Evolutionary conservation across 208 protist species (phyloP), one percentile per base, ranked within the genome.

Genomic region (Trichomonas tenax): DNA sequence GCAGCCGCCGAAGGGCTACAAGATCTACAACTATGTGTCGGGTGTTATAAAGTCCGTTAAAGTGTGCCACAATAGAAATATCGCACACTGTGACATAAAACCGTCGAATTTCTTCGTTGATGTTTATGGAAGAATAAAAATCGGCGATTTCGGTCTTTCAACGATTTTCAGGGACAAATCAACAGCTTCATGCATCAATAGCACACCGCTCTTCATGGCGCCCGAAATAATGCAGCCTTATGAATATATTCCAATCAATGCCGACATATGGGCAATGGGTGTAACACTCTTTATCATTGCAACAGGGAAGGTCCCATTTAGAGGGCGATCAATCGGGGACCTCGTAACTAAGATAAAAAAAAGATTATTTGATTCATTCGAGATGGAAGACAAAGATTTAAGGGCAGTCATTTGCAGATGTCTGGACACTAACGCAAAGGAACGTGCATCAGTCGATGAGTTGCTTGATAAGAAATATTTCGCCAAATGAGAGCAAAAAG

Each of bases 231-330:
- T 98, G 11, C 95, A 97, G 96, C 97, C 97, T 31, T 97, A 98
- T 96, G 96, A 98, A 86, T n/a, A 72, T 26, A 72, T 31, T 72
- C 58, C 58, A 6, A 96, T 82, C 0, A 0, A 84, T 36, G 51
- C 93, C 6, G 99, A 99, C 97, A 97, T 99, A 49, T 99, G 99
- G 99, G 99, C 98, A 21, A 97, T 99, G 17, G 99, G 99, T 14
- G 98, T 99, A 45, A 99, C 99, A 96, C 96, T 99, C 81, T 99
- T 99, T 97, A 98, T 99, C 96, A 96, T 99, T 21, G 98, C 98
- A 96, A 98, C 98, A 48, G 99, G 99, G 17, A 97, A 98, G 95
- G 98, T 98, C 41, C 99, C 99, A 0, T 99, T 99, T 96, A 51
- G 46, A 51, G 46, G 46, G 9, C 46, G 14, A 51, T 51, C 46